Conservation (phyloP, 139 green algal genomes). For the Astrephomene gubernaculifera region DNA sequence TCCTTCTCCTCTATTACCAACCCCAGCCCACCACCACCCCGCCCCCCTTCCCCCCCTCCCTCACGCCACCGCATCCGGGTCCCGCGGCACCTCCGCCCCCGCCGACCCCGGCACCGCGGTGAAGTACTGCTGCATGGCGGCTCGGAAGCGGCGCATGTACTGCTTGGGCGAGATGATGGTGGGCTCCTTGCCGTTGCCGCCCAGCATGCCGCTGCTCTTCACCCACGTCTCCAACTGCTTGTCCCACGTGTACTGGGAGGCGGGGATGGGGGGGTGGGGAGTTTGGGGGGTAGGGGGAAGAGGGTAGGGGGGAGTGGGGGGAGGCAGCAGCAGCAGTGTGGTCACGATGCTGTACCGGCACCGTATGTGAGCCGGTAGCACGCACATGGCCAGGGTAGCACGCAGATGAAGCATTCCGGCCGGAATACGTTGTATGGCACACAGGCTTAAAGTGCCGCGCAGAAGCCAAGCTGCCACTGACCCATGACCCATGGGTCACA, state of each 20-base stretch:
- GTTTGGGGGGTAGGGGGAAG: not conserved
- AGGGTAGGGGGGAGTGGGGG: no score
- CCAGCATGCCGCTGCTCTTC: conserved; percentile 93
- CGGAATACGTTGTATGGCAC: no score
- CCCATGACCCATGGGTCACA: no score
- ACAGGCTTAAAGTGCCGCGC: no score
- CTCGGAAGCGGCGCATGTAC: conserved; percentile 91
- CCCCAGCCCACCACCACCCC: not conserved
- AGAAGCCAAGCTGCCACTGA: no score
- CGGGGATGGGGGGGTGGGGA: no score
- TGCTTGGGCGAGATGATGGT: conserved; percentile 96
- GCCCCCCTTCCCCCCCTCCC: not conserved
- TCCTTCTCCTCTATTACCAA: no score
- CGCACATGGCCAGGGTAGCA: no score
- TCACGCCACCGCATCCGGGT: conserved; percentile 55
- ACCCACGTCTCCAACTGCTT: conserved; percentile 98
- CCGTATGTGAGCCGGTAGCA: no score
- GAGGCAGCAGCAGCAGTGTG: no score
- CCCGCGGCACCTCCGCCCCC: conserved; percentile 57
- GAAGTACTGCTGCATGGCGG: conserved; percentile 77
- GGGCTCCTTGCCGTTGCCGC: conserved; percentile 82
- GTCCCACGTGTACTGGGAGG: conserved; percentile 95
- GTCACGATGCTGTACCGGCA: no score
- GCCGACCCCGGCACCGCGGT: conserved; percentile 74
- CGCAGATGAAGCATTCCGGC: no score